Evolutionary conservation across 2,329 filamentous ascomycete genomes (phyloP).

Genomic region (Cladosporium cucumerinum): DNA sequence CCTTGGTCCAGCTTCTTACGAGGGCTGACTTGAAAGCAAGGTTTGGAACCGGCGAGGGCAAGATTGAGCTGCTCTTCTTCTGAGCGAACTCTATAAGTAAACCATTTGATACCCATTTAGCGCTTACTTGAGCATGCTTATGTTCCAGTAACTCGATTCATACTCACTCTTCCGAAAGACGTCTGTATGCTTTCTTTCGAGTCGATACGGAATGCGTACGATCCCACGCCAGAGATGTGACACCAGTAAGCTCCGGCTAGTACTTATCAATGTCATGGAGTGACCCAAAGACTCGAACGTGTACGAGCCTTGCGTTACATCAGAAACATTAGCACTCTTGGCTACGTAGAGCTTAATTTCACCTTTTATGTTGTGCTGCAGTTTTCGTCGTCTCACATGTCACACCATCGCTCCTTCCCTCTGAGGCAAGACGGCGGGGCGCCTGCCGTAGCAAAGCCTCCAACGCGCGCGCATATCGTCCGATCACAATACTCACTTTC

Average conservation of each 20-base stretch:
- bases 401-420: constrained; percentile 2
- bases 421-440: background rate
- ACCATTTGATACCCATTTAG: constrained; percentile 10
- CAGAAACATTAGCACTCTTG: background rate
- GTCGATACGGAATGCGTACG: no score
- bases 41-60: constrained; percentile 54
- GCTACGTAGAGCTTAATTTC: background rate
- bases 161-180: background rate
- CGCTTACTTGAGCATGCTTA: background rate
- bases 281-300: background rate
- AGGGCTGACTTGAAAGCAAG: constrained; percentile 67
- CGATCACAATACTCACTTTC: background rate
- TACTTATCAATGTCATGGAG: background rate
- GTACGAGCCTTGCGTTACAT: background rate
- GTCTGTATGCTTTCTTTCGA: background rate
- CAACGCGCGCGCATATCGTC: background rate
- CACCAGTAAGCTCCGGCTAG: background rate
- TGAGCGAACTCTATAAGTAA: background rate
- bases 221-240: background rate
- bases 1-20: constrained; percentile 71
- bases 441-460: background rate
- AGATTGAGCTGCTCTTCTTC: constrained; percentile 60
- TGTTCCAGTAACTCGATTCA: background rate
- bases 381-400: background rate
- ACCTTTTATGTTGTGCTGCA: background rate